These are phyloP conservation scores for Suhomyces chickasaworum DNA, from an alignment of 1,139 yeast species.

Conservation along the genomic window DNA sequence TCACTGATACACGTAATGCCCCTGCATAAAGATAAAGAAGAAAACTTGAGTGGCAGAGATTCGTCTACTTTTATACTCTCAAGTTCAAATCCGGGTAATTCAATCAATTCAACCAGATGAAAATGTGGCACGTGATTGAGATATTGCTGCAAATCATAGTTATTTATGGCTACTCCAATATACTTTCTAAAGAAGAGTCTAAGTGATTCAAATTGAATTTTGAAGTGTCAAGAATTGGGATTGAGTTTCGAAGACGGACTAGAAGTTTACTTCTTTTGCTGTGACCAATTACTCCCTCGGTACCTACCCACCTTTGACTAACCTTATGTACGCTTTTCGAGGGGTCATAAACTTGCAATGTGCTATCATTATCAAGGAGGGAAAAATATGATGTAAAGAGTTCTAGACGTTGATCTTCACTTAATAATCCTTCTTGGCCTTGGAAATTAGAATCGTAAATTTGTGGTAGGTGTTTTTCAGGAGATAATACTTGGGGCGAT, in stretches of 20 bases:
- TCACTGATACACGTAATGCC: constrained; percentile 99
- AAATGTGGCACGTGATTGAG: too few relatives aligned
- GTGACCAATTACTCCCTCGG: constrained; percentile 22
- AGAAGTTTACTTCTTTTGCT: constrained; percentile 19
- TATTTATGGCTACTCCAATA: not conserved
- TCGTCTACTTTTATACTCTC: constrained; percentile 20
- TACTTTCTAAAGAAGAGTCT: not conserved
- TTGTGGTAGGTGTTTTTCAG: not conserved
- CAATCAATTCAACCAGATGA: not conserved
- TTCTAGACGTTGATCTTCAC: constrained; percentile 31
- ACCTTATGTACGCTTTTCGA: constrained; percentile 13
- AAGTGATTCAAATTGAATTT: not conserved
- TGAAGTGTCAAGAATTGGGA: not conserved
- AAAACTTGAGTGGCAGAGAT: constrained; percentile 22
- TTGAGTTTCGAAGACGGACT: constrained; percentile 1
- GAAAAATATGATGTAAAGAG: constrained; percentile 39
- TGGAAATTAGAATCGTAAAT: constrained; percentile 18
- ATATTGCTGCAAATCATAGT: constrained; percentile 1
- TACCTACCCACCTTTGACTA: constrained; percentile 9
- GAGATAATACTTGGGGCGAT: not conserved
- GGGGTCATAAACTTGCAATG: constrained; percentile 27
- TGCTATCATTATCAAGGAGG: constrained; percentile 24
- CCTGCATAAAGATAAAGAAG: constrained; percentile 95
- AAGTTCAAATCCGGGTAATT: constrained; percentile 24
- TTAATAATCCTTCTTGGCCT: constrained; percentile 32